Conservation (phyloP, 148 eudicot genomes). For the Rhododendron molle region DNA sequence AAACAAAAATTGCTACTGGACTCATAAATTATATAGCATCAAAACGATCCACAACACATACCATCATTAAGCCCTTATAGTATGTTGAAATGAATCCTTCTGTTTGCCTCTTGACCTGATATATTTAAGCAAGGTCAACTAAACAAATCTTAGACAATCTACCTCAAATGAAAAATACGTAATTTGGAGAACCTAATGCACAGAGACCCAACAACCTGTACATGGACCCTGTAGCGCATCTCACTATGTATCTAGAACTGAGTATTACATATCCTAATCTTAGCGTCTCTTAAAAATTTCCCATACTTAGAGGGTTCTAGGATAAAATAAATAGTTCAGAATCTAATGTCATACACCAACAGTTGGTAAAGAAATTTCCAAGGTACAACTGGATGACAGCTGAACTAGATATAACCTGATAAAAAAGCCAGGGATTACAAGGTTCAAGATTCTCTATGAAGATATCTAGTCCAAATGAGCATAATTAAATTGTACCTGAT, state of each 20-base stretch:
- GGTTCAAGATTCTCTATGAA: not conserved
- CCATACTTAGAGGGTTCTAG: not conserved
- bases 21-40: not conserved
- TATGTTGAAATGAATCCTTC: conserved; percentile 66
- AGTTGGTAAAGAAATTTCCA: not conserved
- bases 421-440: not conserved
- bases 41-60: conserved; percentile 20
- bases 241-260: not conserved
- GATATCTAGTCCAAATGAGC: not conserved
- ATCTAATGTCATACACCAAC: not conserved
- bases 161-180: not conserved
- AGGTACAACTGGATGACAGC: not conserved
- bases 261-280: not conserved
- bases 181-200: not conserved
- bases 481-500: conserved; percentile 53
- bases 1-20: not conserved
- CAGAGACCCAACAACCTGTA: not conserved
- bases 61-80: conserved; percentile 87
- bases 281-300: not conserved
- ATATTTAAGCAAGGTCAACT: conserved; percentile 5
- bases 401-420: not conserved
- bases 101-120: conserved; percentile 80
- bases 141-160: not conserved
- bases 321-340: not conserved
- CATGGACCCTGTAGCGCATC: not conserved